phyloP scores from a whole-genome alignment of 176 grass and related monocot species.

The Thinopyrum elongatum region DNA sequence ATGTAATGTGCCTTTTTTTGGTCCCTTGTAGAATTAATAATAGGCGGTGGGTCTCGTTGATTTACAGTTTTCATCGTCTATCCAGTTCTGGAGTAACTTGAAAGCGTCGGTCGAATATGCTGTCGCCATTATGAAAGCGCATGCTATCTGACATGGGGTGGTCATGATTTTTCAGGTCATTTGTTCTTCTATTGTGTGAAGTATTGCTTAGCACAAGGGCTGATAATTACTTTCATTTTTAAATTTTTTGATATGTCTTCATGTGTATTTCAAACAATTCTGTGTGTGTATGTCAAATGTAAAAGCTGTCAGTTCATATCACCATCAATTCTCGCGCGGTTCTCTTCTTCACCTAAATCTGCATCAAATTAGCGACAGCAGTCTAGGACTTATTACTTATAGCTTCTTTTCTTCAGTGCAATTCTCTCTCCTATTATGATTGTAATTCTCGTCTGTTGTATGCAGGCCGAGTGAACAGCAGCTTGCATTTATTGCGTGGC shows the following conservation, averaged over 20 bases:
- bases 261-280: slow-evolving; percentile 1
- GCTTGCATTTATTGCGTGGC: slow-evolving; percentile 63
- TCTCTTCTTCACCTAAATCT: background rate
- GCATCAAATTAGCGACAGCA: background rate
- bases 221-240: background rate
- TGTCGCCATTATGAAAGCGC: slow-evolving; percentile 89
- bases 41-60: background rate
- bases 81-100: slow-evolving; percentile 90
- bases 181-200: background rate
- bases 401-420: background rate
- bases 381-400: background rate
- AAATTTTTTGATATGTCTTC: background rate
- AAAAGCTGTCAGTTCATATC: background rate
- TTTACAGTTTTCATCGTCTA: slow-evolving; percentile 9
- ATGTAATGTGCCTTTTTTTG: background rate
- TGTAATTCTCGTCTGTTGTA: slow-evolving; percentile 16
- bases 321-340: background rate
- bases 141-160: slow-evolving; percentile 99
- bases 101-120: slow-evolving; percentile 62
- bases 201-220: background rate
- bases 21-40: background rate
- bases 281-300: background rate
- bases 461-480: slow-evolving; percentile 85
- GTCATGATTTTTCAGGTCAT: slow-evolving; percentile 98
- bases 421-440: background rate